Evolutionary conservation across 805 yeast genomes (phyloP), one percentile per base, ranked within the genome.

Genomic region (Candida dajiaensis): DNA sequence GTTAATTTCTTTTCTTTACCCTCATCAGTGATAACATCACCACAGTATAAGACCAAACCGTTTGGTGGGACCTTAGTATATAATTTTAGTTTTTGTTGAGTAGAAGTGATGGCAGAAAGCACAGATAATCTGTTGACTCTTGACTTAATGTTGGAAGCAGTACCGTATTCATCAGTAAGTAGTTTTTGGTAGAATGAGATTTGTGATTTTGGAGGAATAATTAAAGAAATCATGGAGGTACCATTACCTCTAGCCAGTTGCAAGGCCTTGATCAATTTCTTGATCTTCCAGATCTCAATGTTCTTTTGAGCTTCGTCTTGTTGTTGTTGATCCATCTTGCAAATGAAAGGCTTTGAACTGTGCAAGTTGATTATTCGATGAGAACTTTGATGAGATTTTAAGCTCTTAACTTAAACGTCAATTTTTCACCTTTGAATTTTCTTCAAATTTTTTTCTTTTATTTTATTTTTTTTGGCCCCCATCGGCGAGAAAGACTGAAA

Each of bases 241-340:
- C 99, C 99, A 67, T 92, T 94, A 68, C 99, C 99, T 68, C 97
- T 81, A 45, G 98, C 98, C 60, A 72, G 73, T 66, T 94, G 94
- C 58, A 94, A 77, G 50, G 85, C 80, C 70, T 86, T 86, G 77
- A 90, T 80, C 69, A 89, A 77, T 72, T 94, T 94, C 77, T 90
- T 92, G 77, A 94, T 83, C 81, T 94, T 94, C 99, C 99, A 94
- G 75, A 94, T 90, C 74, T 94, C 96, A 66, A 94, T 92, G 73
- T 90, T 92, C 73, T 87, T 89, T 66, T 94, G 99, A 44, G 95
- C 94, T 56, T 89, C 96, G 54, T 60, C 64, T 50, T 81, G 74
- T 57, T 81, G 46, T 73, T 42, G 44, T 8, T 28, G 31, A 28
- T 33, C 36, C 36, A 33, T 33, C 13, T 33, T 33, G 36, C 11